Conservation (phyloP, 345 rosid species). For the Microthlaspi erraticum region DNA sequence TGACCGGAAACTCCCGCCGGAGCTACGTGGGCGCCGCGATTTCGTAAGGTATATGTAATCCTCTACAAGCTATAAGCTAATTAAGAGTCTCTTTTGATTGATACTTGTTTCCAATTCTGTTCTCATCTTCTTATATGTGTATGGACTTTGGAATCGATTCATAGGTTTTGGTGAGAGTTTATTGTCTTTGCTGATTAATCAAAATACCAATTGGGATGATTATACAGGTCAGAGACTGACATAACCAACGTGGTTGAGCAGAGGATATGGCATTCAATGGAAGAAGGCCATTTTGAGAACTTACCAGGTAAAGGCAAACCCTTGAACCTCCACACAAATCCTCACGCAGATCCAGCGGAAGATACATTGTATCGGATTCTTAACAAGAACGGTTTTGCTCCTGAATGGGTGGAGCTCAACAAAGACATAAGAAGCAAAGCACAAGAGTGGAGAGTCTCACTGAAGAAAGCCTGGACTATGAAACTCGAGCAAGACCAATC, state of each 20-base stretch:
- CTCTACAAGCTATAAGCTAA: not conserved
- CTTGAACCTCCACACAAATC: conserved; percentile 62
- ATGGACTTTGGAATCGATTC: conserved; percentile 3
- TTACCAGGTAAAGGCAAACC: conserved; percentile 95
- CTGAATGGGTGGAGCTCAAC: conserved; percentile 93
- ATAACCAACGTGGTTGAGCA: conserved; percentile 84
- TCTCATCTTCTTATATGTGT: not conserved
- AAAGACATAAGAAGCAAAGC: conserved; percentile 70
- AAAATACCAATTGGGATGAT: conserved; percentile 5
- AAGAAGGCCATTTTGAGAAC: conserved; percentile 94
- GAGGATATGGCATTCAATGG: conserved; percentile 96
- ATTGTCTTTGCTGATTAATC: not conserved
- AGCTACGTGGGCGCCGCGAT: conserved; percentile 85
- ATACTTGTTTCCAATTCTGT: too few species aligned
- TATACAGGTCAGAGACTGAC: conserved; percentile 85
- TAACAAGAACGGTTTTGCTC: conserved; percentile 81
- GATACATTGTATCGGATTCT: conserved; percentile 86
- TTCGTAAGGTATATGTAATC: conserved; percentile 55
- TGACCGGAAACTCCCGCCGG: conserved; percentile 88
- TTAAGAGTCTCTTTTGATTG: not conserved
- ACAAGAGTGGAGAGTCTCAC: conserved; percentile 66
- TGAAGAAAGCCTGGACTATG: conserved; percentile 75
- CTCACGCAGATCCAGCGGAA: conserved; percentile 91
- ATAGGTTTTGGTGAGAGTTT: not conserved
- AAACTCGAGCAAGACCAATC: conserved; percentile 55